Conservation (phyloP, 768 basidiomycete genomes). For the Leccinum olivaceopallidum region DNA sequence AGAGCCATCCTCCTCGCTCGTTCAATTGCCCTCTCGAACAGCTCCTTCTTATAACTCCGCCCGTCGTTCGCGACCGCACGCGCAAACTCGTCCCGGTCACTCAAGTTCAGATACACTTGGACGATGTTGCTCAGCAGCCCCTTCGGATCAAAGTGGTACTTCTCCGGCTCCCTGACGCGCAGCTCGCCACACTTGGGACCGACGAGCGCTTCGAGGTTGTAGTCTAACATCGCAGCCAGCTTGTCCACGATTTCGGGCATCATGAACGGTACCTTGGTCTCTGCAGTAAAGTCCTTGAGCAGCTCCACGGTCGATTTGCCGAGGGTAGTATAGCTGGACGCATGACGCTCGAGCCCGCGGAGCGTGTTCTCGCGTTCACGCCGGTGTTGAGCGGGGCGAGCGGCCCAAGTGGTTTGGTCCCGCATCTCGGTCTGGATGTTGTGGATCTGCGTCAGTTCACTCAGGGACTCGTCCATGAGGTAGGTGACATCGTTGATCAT, state of each 20-base stretch:
- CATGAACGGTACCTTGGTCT: conserved; percentile 92
- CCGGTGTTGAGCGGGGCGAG: conserved; percentile 65
- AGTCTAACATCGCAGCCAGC: conserved; percentile 95
- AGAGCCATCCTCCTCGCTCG: conserved; percentile 62
- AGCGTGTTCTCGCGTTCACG: conserved; percentile 82
- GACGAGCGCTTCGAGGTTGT: conserved; percentile 86
- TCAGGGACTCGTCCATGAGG: conserved; percentile 94
- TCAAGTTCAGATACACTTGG: conserved; percentile 88
- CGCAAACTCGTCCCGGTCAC: conserved; percentile 76
- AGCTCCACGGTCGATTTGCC: conserved; percentile 89
- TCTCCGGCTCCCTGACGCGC: conserved; percentile 81
- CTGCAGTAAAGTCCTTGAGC: conserved; percentile 88
- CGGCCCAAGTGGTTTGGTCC: conserved; percentile 67
- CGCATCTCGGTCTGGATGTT: conserved; percentile 86
- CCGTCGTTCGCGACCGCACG: conserved; percentile 92
- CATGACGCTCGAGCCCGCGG: conserved; percentile 79
- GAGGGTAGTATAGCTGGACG: conserved; percentile 83
- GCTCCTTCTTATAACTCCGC: conserved; percentile 79
- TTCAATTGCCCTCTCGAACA: conserved; percentile 78
- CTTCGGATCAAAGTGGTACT: conserved; percentile 86
- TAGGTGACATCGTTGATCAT: conserved; percentile 99
- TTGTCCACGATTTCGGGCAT: conserved; percentile 95
- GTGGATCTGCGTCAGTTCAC: conserved; percentile 85
- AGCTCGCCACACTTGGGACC: conserved; percentile 89
- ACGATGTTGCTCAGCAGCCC: conserved; percentile 82